A percentile compares a stretch with the other conserved stretches of the same genome.
Evolutionary conservation across 768 basidiomycete species (phyloP).

Genomic region (Hericium alpestre): DNA sequence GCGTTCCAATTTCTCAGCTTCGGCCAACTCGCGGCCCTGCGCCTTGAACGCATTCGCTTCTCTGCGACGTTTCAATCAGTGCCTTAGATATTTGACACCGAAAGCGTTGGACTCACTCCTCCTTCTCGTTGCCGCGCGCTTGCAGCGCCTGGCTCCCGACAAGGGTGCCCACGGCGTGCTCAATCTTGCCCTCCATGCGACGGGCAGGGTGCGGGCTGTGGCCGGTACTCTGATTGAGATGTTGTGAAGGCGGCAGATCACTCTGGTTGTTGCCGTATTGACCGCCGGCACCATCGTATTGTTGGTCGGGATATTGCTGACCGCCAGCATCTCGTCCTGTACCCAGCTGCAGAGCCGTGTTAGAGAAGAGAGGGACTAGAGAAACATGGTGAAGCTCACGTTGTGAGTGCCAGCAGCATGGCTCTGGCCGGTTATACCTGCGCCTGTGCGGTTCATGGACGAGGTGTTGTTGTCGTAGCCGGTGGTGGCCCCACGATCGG

Average conservation of each 20-base stretch:
- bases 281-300: background rate
- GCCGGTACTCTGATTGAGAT: background rate
- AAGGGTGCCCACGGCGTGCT: conserved; percentile 33
- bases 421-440: background rate
- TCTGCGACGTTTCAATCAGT: background rate
- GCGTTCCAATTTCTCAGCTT: conserved; percentile 43
- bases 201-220: conserved; percentile 3
- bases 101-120: conserved; percentile 24
- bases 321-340: too few species aligned
- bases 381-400: too few species aligned
- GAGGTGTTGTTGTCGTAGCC: background rate
- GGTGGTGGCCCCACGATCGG: background rate
- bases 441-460: background rate
- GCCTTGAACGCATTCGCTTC: conserved; percentile 35
- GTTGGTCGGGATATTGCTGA: background rate
- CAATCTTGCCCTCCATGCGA: conserved; percentile 35
- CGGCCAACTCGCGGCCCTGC: conserved; percentile 38
- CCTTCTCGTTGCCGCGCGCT: conserved; percentile 40
- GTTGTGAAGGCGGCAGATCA: background rate
- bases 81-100: too few species aligned
- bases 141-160: conserved; percentile 38
- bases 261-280: background rate
- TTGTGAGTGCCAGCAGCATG: background rate
- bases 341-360: too few species aligned
- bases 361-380: too few species aligned